A percentile compares a stretch with the other conserved stretches of the same genome.
Evolutionary conservation across 129 eudicot species (phyloP).

Genomic region (Arctium lappa): DNA sequence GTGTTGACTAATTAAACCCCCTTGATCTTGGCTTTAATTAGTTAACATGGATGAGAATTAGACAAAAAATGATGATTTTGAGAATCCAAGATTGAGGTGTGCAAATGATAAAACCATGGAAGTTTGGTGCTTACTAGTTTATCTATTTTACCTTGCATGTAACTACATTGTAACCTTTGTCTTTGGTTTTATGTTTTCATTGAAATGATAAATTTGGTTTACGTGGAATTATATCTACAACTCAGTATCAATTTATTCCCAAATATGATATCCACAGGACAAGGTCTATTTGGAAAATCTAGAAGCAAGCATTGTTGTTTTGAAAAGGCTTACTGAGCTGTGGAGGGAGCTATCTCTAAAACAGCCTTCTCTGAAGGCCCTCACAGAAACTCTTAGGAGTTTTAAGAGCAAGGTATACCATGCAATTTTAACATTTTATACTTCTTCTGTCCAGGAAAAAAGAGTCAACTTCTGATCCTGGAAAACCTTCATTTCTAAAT

Average conservation of each 20-base stretch:
- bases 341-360: conserved; percentile 45
- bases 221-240: background rate
- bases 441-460: background rate
- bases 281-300: conserved; percentile 49
- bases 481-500: background rate
- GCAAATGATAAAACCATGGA: too few relatives aligned
- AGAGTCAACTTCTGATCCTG: background rate
- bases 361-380: conserved; percentile 45
- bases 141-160: background rate
- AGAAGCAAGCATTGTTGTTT: conserved; percentile 47
- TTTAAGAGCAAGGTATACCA: conserved; percentile 48
- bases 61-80: background rate
- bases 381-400: conserved; percentile 51
- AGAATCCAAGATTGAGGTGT: too few relatives aligned
- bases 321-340: conserved; percentile 48
- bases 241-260: background rate
- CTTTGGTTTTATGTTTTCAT: background rate
- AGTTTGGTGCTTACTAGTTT: too few relatives aligned
- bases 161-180: too few relatives aligned
- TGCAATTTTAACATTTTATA: background rate
- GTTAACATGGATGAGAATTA: background rate
- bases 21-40: too few relatives aligned
- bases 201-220: background rate
- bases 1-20: too few relatives aligned
- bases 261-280: conserved; percentile 38